Conservation (phyloP, 371 early-diverging fungal genomes). For the Mycotypha africana region DNA sequence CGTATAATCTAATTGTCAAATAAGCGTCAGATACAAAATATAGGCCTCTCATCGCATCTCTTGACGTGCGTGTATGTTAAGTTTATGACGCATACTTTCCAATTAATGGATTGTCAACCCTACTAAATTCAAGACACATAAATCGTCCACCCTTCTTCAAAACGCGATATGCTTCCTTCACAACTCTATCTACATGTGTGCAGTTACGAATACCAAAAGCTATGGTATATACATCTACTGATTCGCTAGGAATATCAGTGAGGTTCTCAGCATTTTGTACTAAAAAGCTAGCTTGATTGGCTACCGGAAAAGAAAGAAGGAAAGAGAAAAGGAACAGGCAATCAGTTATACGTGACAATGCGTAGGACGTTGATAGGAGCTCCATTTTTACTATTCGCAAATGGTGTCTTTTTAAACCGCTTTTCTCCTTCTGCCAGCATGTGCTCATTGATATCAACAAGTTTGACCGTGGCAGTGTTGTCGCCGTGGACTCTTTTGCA, state of each 20-base stretch:
- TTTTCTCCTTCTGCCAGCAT: slow-evolving; percentile 91
- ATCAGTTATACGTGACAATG: too few relatives aligned
- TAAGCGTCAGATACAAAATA: not conserved
- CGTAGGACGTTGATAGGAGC: too few relatives aligned
- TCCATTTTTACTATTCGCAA: slow-evolving; percentile 62
- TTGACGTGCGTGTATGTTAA: too few relatives aligned
- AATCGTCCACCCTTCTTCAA: slow-evolving; percentile 94
- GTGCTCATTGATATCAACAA: slow-evolving; percentile 93
- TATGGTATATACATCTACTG: slow-evolving; percentile 91
- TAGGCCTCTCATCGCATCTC: too few relatives aligned
- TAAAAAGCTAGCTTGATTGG: slow-evolving; percentile 58
- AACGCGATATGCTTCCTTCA: slow-evolving; percentile 89
- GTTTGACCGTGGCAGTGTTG: slow-evolving; percentile 68
- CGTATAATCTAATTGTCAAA: slow-evolving; percentile 61
- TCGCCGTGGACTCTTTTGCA: slow-evolving; percentile 66
- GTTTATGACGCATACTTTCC: too few relatives aligned
- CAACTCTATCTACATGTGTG: slow-evolving; percentile 87
- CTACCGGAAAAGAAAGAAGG: slow-evolving; percentile 16
- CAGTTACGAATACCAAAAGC: slow-evolving; percentile 97
- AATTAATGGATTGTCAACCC: slow-evolving; percentile 86
- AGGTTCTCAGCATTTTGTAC: slow-evolving; percentile 93
- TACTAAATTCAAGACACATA: slow-evolving; percentile 91
- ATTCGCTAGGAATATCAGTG: slow-evolving; percentile 64
- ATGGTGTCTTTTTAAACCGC: slow-evolving; percentile 59
- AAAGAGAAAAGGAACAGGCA: too few relatives aligned